Base-by-base conservation (phyloP, 2,329 filamentous ascomycete genomes). In the Colletotrichum nymphaeae region DNA sequence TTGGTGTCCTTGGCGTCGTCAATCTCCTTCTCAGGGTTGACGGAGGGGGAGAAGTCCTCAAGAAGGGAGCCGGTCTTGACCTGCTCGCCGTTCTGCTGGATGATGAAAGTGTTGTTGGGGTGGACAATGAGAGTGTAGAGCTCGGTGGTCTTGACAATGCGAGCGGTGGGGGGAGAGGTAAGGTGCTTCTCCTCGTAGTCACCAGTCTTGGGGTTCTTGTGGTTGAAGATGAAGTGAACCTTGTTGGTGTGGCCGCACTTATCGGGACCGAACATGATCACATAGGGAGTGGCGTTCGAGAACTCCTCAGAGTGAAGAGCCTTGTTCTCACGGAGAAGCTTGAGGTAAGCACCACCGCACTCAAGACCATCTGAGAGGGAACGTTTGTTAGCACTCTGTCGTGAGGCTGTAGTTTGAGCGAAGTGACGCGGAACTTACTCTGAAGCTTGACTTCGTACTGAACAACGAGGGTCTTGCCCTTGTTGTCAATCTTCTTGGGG, bases 101-200 rank as follows among this genome's bases (percentile, higher is more conserved):
- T 95, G 84, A 94, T 89, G 84, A 94, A 98, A 80, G 94, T 96
- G 90, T 98, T 97, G 89, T 99, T 95, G 80, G 95, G 95, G 85
- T 96, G 94, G 83, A 99, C 94, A 79, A 98, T 95, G 79, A 99
- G 90, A 74, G 97, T 98, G 90, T 99, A 99, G 76, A 99, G 93
- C 84, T 96, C 93, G 76, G 94, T 94, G 76, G 94, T 93, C 92
- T 98, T 98, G 88, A 92, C 89, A 80, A 97, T 97, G 83, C 93
- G 93, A 82, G 95, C 95, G 73, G 93, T 89, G 75, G 97, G 95
- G 76, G 96, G 93, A 79, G 90, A 90, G 83, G 90, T 92, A 76
- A 99, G 90, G 87, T 99, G 97, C 93, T 99, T 99, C 94, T 99
- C 97, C 91, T 99, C 96, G 81, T 99, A 99, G 86, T 98, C 95